Base-by-base conservation (phyloP, 495 filamentous ascomycete genomes). In the Penicillium desertorum region DNA sequence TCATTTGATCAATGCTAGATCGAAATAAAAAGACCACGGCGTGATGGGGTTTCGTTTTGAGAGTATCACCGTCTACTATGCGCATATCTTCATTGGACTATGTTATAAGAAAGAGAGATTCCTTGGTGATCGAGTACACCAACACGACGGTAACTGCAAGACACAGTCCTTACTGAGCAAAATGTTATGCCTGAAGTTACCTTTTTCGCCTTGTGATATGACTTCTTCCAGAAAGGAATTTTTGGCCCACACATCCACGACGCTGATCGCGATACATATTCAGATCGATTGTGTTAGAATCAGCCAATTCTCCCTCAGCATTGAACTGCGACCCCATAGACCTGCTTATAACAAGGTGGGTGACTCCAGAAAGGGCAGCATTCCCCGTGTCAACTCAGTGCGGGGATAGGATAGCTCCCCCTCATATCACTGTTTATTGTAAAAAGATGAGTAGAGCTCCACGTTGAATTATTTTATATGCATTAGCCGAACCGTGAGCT, bases 351-450 rank as follows among this genome's bases (percentile, higher is more conserved):
- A 42, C 27, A 58, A 47, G 19, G 32, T 37, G 41, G 39, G 47
- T 42, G 56, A 58, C 17, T 36, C 48, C 14, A 20, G 25, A 46
- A 12, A 14, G 22, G 29, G 48, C 16, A 58, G 10, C 30, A 41
- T 51, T 58, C 42, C 48, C 56, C 56, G 56, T 8, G 29, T n/a
- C 12, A 16, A 30, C 12, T 27, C 37, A 11, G 36, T 55, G 54
- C 45, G 56, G 56, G 41, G 56, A 51, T 27, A 4, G 6, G 22
- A 1, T 8, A 19, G 29, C 42, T 47, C 22, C 49, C 56, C 41
- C 42, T 46, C 56, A 53, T 39, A 8, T 10, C 9, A 32, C 29
- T 30, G 25, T 17, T 14, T 19, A 12, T 39, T 30, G 22, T 12
- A 5, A 56, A 29, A 20, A 2, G 8, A 14, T 46, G 44, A n/a